Evolutionary conservation across 495 filamentous ascomycete genomes (phyloP), one percentile per base, ranked within the genome.

Genomic region (Echria macrotheca): DNA sequence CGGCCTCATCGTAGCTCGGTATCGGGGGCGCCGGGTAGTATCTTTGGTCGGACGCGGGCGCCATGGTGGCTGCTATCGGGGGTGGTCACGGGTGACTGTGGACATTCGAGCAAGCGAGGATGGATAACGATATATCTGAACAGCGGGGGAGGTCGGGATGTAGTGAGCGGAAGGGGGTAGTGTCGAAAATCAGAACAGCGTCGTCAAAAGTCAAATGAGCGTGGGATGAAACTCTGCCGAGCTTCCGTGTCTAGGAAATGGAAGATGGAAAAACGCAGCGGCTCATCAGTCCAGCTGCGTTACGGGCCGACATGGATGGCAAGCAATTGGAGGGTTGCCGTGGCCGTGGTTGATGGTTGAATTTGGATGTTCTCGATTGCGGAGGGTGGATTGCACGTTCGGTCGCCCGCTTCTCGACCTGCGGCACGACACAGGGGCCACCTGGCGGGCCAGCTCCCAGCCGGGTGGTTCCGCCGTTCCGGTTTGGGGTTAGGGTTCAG

Each of bases 1-100:
- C 82, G 45, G 93, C 90, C 72, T 98, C 93, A 66, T 96, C 91
- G 75, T 98, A 98, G 31, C 85, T 83, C 7, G 91, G 91, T 67
- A 97, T 96, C 15, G 93, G 73, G 22, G 73, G 91, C 46, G 88
- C 77, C 41, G 76, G 65, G 57, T 83, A 79, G 66, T 84, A 83
- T 18, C 70, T 51, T 26, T 55, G 67, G 53, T 66, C 61, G 54
- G 65, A 67, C 50, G 66, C 69, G 42, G 69, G 66, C 37, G 70
- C 66, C 73, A 76, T 74, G 44, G 53, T 66, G 58, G 41, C 47
- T 47, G 41, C 26, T 55, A 39, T 31, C 24, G 53, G 37, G 29
- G 28, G 31, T 44, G 48, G 17, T 41, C 38, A 12, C 6, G 46
- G 7, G 43, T 19, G 11, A 22, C 0, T 24, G 32, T 35, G 51